phyloP scores from a whole-genome alignment of 352 stramenopile genomes.

The Globisporangium lucens region DNA sequence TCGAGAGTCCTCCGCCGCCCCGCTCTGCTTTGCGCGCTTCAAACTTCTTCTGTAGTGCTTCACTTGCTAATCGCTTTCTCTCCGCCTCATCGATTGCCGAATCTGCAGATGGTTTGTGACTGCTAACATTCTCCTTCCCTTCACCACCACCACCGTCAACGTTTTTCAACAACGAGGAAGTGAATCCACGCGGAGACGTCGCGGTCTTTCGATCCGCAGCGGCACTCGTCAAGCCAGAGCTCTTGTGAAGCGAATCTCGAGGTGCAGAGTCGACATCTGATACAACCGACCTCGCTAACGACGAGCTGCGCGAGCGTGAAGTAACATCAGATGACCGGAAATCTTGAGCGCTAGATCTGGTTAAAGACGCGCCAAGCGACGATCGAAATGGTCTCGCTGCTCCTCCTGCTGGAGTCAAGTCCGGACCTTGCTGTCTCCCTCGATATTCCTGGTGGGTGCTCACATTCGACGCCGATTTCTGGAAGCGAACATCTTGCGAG shows the following conservation, averaged over 20 bases:
- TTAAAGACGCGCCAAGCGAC: conserved; percentile 14
- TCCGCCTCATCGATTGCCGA: conserved; percentile 27
- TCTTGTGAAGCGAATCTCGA: conserved; percentile 13
- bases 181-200: conserved; percentile 8
- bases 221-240: neutral
- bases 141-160: conserved; percentile 16
- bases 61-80: conserved; percentile 28
- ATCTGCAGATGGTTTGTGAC: neutral
- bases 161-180: conserved; percentile 18
- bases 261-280: conserved; percentile 13
- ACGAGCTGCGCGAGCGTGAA: conserved; percentile 16
- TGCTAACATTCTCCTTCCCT: conserved; percentile 18
- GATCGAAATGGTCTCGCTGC: conserved; percentile 2
- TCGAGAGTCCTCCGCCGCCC: conserved; percentile 13
- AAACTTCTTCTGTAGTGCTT: conserved; percentile 37
- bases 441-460: neutral
- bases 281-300: conserved; percentile 14
- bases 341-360: conserved; percentile 22
- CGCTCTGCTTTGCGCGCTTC: conserved; percentile 39
- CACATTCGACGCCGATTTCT: conserved; percentile 20
- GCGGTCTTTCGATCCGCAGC: neutral
- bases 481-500: conserved; percentile 46
- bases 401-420: neutral
- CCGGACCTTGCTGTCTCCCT: neutral
- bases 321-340: conserved; percentile 17